Evolutionary conservation across 148 eudicot genomes (phyloP).

Genomic region (Rhododendron henanense): DNA sequence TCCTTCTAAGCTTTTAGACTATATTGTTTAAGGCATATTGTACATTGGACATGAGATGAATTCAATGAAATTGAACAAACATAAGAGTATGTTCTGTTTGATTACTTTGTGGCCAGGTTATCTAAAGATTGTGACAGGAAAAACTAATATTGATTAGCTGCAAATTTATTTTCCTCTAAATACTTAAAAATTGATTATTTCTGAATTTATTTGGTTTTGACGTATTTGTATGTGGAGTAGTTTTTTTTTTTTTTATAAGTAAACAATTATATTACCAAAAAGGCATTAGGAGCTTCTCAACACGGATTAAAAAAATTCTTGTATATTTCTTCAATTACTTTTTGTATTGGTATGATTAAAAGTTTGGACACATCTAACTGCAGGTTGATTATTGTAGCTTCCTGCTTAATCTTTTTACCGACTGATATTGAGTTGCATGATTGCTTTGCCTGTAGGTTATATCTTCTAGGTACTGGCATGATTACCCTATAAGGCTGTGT

Average conservation of each 20-base stretch:
- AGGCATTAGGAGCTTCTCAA: not conserved
- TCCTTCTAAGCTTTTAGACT: not conserved
- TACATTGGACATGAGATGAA: not conserved
- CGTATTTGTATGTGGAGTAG: not conserved
- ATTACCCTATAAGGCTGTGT: not conserved
- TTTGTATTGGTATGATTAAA: not conserved
- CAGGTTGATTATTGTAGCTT: not conserved
- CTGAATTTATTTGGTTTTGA: not conserved
- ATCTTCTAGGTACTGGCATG: not conserved
- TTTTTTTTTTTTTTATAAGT: too few species aligned
- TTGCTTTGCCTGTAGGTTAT: not conserved
- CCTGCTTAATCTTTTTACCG: not conserved
- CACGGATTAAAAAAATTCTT: not conserved
- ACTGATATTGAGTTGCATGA: not conserved
- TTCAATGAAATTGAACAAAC: not conserved
- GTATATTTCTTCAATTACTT: not conserved
- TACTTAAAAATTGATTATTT: too few species aligned
- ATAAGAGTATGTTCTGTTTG: not conserved
- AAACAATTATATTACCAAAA: too few species aligned
- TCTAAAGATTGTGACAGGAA: not conserved
- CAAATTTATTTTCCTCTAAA: not conserved
- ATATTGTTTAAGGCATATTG: not conserved
- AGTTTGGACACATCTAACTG: not conserved
- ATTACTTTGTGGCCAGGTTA: not conserved
- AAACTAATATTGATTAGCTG: not conserved